Evolutionary conservation across 345 rosid genomes (phyloP).

Genomic region (Toxicodendron radicans): DNA sequence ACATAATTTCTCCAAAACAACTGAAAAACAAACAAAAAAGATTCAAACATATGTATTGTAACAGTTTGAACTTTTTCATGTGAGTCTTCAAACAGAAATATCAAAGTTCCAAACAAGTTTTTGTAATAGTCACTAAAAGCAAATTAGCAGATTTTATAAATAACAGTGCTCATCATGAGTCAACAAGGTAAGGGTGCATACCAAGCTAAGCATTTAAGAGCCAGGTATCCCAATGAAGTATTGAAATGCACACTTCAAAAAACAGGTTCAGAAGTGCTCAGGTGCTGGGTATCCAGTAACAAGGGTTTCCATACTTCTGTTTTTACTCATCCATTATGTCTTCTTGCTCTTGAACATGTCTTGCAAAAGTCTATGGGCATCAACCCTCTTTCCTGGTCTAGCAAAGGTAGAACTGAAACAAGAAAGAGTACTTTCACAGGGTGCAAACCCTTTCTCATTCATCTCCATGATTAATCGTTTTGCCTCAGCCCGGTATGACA

Average conservation of each 20-base stretch:
- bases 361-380: conserved; percentile 51
- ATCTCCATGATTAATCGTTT: conserved; percentile 57
- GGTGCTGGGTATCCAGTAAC: conserved; percentile 1
- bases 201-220: conserved; percentile 6
- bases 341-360: conserved; percentile 48
- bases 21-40: neutral
- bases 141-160: neutral
- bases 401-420: conserved; percentile 63
- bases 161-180: neutral
- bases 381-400: conserved; percentile 57
- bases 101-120: neutral
- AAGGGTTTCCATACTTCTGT: neutral
- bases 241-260: neutral
- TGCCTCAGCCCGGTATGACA: conserved; percentile 57
- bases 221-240: neutral
- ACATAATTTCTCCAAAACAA: neutral
- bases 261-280: neutral
- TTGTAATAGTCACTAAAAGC: neutral
- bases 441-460: conserved; percentile 63
- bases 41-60: neutral
- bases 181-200: neutral
- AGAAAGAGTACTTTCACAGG: conserved; percentile 57
- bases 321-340: conserved; percentile 17
- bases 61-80: neutral
- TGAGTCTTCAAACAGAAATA: neutral